Evolutionary conservation across 2,329 filamentous ascomycete genomes (phyloP), one percentile per base, ranked within the genome.

Genomic region (Zalaria sp.): DNA sequence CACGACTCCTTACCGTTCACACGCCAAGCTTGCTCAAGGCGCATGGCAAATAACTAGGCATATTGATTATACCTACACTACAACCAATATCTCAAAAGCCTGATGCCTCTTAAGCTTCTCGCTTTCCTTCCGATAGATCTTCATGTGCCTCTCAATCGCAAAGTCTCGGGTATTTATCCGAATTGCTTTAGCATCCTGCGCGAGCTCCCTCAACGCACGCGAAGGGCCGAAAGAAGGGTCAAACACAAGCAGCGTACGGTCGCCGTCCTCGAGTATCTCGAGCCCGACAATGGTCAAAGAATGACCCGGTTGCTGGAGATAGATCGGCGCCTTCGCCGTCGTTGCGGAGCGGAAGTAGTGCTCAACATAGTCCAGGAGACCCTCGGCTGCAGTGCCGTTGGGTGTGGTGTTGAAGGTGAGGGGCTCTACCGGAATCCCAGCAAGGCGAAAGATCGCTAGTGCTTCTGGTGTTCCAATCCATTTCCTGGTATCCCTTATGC

Each of bases 391-490:
- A 7, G 29, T 32, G n/a, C 7, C 7, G n/a, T 7, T 3, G 29
- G 29, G 29, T 7, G 29, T n/a, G 29, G 29, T 32, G 29, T 32
- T 32, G 29, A 32, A 32, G 7, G 7, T 7, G 29, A 65, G 48
- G 76, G 77, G 31, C 72, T 63, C 48, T 93, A 80, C 47, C 93
- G 69, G 5, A 86, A 84, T 62, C 35, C 89, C 78, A 9, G 83
- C 86, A 27, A 32, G 5, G 5, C 10, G 8, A 37, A 27, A 11
- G 11, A 26, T n/a, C 9, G 25, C 26, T 25, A 35, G 25, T 42
- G 48, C 51, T 68, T 95, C 88, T 6, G 86, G 79, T 3, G 88
- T 95, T n/a, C 88, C 89, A 51, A 96, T 95, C 53, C 89, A 94
- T 59, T 95, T 96, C 47, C 89, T 76, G 0, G 87, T 94, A 9